Conservation (phyloP, 768 basidiomycete genomes). For the Agrocybe praecox region DNA sequence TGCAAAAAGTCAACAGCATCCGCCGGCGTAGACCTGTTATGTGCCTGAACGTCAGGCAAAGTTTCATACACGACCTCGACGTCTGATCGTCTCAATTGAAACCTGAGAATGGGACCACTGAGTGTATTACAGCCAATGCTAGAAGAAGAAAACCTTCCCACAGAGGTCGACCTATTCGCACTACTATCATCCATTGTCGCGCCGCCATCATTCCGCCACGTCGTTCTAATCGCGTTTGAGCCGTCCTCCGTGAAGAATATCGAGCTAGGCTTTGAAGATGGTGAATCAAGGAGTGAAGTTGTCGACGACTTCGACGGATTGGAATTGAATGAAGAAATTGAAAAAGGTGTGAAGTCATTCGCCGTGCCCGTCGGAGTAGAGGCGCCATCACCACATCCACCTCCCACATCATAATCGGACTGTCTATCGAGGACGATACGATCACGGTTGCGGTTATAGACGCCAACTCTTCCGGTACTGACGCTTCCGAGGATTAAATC, state of each 20-base stretch:
- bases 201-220: too few relatives aligned
- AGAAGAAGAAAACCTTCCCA: background rate
- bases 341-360: background rate
- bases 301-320: background rate
- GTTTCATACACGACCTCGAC: background rate
- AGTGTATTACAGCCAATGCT: background rate
- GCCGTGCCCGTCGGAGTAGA: background rate
- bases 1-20: background rate
- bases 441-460: too few relatives aligned
- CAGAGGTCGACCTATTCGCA: too few relatives aligned
- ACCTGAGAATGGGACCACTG: background rate
- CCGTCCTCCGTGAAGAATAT: too few relatives aligned
- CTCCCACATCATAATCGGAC: background rate
- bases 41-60: background rate
- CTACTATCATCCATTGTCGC: too few relatives aligned
- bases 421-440: background rate
- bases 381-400: background rate
- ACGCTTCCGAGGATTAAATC: background rate
- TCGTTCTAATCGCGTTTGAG: too few relatives aligned
- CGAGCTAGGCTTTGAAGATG: background rate
- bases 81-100: conserved; percentile 4
- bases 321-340: background rate
- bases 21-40: background rate
- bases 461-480: background rate
- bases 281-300: background rate